Evolutionary conservation across 129 eudicot genomes (phyloP).

Genomic region (Ambrosia trifida): DNA sequence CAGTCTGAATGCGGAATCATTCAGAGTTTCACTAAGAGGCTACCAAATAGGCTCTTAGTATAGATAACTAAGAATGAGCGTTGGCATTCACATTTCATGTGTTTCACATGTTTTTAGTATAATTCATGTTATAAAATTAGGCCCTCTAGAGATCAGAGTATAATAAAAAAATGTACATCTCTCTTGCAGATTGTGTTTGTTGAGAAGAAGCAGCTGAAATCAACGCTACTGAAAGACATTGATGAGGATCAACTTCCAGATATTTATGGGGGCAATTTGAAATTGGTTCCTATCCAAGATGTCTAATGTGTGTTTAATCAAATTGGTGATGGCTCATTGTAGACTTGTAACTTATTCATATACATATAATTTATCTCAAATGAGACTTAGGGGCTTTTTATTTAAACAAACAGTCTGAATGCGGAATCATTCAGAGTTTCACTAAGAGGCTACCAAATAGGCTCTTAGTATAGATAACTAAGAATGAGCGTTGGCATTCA

Average conservation of each 20-base stretch:
- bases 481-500: too few relatives aligned
- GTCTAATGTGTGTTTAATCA: constrained; percentile 4
- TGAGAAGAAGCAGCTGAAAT: constrained; percentile 58
- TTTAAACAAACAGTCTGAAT: too few relatives aligned
- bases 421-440: too few relatives aligned
- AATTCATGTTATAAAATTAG: constrained; percentile 4
- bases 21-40: too few relatives aligned
- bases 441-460: too few relatives aligned
- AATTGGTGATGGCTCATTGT: neutral
- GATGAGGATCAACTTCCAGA: constrained; percentile 87
- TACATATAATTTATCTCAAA: neutral
- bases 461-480: too few relatives aligned
- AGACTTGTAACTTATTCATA: neutral
- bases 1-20: too few relatives aligned
- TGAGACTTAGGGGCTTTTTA: too few relatives aligned
- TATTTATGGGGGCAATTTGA: constrained; percentile 68
- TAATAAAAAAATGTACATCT: neutral
- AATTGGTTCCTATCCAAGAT: constrained; percentile 57
- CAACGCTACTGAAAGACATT: constrained; percentile 73
- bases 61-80: too few relatives aligned
- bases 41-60: too few relatives aligned
- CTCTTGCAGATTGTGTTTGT: constrained; percentile 76
- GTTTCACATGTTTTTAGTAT: neutral
- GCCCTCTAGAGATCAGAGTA: neutral
- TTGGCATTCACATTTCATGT: too few relatives aligned